Conservation (phyloP, 106 monocot genomes). For the Amphibolis antarctica region DNA sequence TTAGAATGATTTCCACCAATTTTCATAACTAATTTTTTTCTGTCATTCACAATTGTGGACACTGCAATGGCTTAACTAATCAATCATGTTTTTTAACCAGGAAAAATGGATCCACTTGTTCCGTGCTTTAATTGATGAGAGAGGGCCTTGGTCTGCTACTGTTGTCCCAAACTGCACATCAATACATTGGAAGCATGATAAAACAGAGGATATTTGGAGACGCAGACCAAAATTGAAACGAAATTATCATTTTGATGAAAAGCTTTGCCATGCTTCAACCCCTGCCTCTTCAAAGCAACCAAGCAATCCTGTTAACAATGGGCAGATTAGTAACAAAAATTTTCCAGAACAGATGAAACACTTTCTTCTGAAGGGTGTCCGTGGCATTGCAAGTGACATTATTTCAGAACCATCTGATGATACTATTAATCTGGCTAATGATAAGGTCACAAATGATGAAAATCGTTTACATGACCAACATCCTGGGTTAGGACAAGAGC, state of each 20-base stretch:
- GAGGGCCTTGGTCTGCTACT: constrained; percentile 93
- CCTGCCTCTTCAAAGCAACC: constrained; percentile 26
- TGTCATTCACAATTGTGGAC: neutral
- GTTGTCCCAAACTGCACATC: constrained; percentile 59
- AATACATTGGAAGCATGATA: constrained; percentile 92
- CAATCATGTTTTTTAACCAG: constrained; percentile 20
- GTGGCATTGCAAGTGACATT: constrained; percentile 55
- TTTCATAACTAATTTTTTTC: neutral
- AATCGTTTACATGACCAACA: neutral
- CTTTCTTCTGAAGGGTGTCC: constrained; percentile 73
- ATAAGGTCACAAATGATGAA: neutral
- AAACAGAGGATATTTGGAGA: constrained; percentile 78
- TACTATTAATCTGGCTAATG: constrained; percentile 1
- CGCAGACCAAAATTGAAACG: constrained; percentile 74
- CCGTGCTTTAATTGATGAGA: constrained; percentile 80
- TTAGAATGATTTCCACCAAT: neutral
- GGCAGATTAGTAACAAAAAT: constrained; percentile 6
- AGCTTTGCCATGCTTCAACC: constrained; percentile 63
- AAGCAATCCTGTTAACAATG: constrained; percentile 13
- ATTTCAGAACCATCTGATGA: constrained; percentile 38
- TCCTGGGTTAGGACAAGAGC: constrained; percentile 8
- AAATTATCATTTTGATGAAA: constrained; percentile 86
- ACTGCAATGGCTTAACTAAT: neutral
- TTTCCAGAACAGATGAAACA: constrained; percentile 82
- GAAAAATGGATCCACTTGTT: constrained; percentile 91